phyloP scores from a whole-genome alignment of 2,329 filamentous ascomycete species.

The Diaporthe caulivora region DNA sequence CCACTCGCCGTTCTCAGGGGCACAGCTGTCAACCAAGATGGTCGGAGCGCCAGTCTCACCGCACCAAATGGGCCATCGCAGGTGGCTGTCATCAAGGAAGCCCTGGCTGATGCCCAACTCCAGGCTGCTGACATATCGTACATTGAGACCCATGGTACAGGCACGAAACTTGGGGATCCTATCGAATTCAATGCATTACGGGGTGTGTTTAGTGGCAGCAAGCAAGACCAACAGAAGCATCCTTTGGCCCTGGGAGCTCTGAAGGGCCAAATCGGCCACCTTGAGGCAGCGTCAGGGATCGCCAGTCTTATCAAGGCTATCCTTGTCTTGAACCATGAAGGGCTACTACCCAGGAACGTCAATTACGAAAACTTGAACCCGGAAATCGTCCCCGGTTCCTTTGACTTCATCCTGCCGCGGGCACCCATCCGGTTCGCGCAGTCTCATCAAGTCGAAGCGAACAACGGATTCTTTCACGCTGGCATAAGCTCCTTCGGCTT shows the following conservation, averaged over 20 bases:
- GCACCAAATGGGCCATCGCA: slow-evolving; percentile 63
- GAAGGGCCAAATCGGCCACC: slow-evolving; percentile 48
- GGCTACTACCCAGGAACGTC: too few relatives aligned
- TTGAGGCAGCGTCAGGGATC: slow-evolving; percentile 55
- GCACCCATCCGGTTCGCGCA: too few relatives aligned
- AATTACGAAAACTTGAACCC: too few relatives aligned
- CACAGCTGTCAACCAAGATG: slow-evolving; percentile 54
- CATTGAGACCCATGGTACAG: background rate
- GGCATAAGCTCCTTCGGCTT: slow-evolving; percentile 41
- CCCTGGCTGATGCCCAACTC: slow-evolving; percentile 29
- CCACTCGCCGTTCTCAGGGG: slow-evolving; percentile 46
- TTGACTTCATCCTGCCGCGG: too few relatives aligned
- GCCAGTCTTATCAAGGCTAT: slow-evolving; percentile 50
- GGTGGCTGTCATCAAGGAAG: slow-evolving; percentile 46
- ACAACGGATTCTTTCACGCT: too few relatives aligned
- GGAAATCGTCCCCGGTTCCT: too few relatives aligned
- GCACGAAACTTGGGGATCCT: slow-evolving; percentile 47
- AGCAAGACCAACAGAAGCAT: slow-evolving; percentile 43
- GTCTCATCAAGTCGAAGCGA: too few relatives aligned
- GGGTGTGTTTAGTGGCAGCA: background rate
- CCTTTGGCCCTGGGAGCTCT: slow-evolving; percentile 43
- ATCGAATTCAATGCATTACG: slow-evolving; percentile 40
- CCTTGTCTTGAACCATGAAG: slow-evolving; percentile 27
- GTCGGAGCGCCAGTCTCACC: slow-evolving; percentile 51
- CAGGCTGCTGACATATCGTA: slow-evolving; percentile 45